A percentile compares a stretch with the other conserved stretches of the same genome.
phyloP scores from a whole-genome alignment of 1,284 basidiomycete genomes.

The Peniophora sp. region DNA sequence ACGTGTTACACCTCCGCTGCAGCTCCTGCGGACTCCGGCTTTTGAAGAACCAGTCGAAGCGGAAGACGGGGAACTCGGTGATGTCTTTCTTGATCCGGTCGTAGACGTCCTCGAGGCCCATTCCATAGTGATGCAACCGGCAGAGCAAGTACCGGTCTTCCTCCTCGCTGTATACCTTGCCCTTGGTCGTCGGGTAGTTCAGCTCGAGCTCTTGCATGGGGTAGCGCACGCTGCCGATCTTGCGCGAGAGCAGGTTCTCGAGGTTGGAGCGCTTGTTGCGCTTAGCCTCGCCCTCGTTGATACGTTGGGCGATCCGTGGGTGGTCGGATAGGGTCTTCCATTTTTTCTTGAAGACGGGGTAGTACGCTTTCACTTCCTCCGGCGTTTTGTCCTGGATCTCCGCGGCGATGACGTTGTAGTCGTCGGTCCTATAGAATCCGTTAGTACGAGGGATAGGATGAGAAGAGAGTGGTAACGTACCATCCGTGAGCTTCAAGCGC shows the following conservation, averaged over 20 bases:
- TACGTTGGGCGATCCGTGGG: conserved; percentile 75
- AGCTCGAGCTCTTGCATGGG: conserved; percentile 95
- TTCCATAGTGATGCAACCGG: conserved; percentile 86
- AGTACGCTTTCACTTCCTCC: conserved; percentile 78
- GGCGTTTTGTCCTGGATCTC: conserved; percentile 86
- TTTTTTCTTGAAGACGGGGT: conserved; percentile 84
- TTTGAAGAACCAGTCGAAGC: conserved; percentile 99
- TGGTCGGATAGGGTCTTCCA: conserved; percentile 65
- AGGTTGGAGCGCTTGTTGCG: conserved; percentile 82
- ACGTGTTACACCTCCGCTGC: conserved; percentile 81
- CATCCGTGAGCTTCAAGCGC: conserved; percentile 86
- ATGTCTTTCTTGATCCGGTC: conserved; percentile 97
- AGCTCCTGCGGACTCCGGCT: conserved; percentile 89
- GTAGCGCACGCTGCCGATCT: conserved; percentile 75
- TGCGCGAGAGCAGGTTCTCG: conserved; percentile 68
- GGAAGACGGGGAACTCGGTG: conserved; percentile 91
- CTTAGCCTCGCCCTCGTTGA: conserved; percentile 80
- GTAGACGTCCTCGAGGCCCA: conserved; percentile 88
- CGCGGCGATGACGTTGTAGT: conserved; percentile 69
- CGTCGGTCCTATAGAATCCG: conserved; percentile 47
- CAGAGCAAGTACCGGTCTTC: conserved; percentile 95
- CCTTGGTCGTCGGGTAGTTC: conserved; percentile 91
- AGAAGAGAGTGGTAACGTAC: too few relatives aligned
- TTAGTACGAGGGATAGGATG: conserved; percentile 6
- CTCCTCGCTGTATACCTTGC: conserved; percentile 94